A percentile compares a stretch with the other conserved stretches of the same genome.
phyloP scores from a whole-genome alignment of 106 monocot genomes.

The Narthecium ossifragum region DNA sequence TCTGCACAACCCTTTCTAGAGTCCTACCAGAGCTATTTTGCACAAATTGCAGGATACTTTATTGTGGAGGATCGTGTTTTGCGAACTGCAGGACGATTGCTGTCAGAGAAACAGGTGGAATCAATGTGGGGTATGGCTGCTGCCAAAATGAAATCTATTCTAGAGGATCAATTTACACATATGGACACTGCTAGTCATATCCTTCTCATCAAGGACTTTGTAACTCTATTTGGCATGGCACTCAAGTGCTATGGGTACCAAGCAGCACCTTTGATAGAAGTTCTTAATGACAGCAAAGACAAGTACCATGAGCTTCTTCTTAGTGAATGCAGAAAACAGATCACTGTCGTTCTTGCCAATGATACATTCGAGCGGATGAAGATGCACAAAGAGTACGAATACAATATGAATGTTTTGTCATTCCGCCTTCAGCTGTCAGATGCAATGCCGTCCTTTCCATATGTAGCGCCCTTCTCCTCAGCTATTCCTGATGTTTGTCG shows the following conservation, averaged over 20 bases:
- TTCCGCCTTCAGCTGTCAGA: slow-evolving; percentile 15
- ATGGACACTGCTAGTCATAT: slow-evolving; percentile 16
- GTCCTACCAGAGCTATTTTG: slow-evolving; percentile 13
- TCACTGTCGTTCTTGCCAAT: background rate
- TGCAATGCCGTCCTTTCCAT: slow-evolving; percentile 15
- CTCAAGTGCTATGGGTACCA: slow-evolving; percentile 7
- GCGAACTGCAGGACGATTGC: slow-evolving; percentile 3
- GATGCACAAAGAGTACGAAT: slow-evolving; percentile 11
- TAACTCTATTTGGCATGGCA: slow-evolving; percentile 4
- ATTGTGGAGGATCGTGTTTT: slow-evolving; percentile 18
- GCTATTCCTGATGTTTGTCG: slow-evolving; percentile 13
- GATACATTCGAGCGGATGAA: slow-evolving; percentile 11
- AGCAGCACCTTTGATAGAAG: slow-evolving; percentile 1
- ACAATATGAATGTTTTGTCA: slow-evolving; percentile 2
- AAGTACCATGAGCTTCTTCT: slow-evolving; percentile 20
- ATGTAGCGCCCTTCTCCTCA: slow-evolving; percentile 17
- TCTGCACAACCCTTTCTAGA: slow-evolving; percentile 13
- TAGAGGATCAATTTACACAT: slow-evolving; percentile 11
- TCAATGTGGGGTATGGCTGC: slow-evolving; percentile 9
- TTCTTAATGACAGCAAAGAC: slow-evolving; percentile 18
- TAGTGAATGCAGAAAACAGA: slow-evolving; percentile 4
- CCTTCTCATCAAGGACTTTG: slow-evolving; percentile 12
- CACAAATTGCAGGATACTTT: slow-evolving; percentile 15
- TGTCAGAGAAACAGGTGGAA: slow-evolving; percentile 10
- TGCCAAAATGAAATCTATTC: slow-evolving; percentile 9